Base-by-base conservation (phyloP, 2,329 filamentous ascomycete genomes). In the Pseudophaeomoniella oleicola region DNA sequence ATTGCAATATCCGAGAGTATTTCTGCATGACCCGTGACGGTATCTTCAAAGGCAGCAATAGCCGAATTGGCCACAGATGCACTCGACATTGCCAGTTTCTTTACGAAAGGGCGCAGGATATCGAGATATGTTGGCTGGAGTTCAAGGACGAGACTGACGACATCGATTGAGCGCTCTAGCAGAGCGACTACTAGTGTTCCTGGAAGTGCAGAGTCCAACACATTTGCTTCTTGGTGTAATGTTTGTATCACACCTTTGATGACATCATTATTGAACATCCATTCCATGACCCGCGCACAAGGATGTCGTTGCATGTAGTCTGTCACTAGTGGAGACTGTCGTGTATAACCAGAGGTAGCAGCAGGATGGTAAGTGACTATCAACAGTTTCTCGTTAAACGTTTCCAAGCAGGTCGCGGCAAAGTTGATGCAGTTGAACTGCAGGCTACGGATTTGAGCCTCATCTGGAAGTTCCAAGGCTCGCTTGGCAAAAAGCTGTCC, bases 241-340 rank as follows among this genome's bases (percentile, higher is more conserved):
- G 81, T 74, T 39, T 74, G 69, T 56, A 94, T 88, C 2, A 98
- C 61, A 11, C 79, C 74, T 44, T 72, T 73, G 49, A 93, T 75
- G 15, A 94, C 83, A 44, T 81, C 84, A 50, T 92, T 84, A 52
- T 93, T 94, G 58, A 93, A 94, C 59, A 98, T 74, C 86, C 90
- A 96, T 53, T 98, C 90, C 82, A 96, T 94, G 12, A 93, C 79
- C 40, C 92, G 76, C 3, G 83, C 78, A 51, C 96, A 98, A 0
- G 92, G 88, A 59, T 98, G 92, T 37, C 94, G 71, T 16, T 77
- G 75, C 40, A 90, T 76, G 53, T 98, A 99, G 53, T 94, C 86
- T 12, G 93, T 76, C 16, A 73, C 65, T 18, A 92, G 67, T 41
- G 72, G 80, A 2, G 83, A 81, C 50, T 81, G 73, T 53, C 85